Evolutionary conservation across 139 green algal species (phyloP).

Genomic region (Gonium pectorale): DNA sequence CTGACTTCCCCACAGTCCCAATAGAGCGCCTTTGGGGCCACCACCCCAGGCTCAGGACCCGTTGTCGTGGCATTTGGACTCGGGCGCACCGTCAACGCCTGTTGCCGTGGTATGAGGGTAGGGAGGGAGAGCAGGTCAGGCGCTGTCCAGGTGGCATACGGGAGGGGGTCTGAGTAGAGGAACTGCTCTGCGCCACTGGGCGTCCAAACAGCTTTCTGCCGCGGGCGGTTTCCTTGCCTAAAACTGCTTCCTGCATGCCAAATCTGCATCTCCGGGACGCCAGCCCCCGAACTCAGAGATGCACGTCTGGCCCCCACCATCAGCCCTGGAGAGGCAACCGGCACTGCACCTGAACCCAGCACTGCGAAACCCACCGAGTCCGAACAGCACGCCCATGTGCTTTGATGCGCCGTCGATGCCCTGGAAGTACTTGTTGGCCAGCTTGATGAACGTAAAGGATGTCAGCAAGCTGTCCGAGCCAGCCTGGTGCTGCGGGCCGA

Average conservation of each 20-base stretch:
- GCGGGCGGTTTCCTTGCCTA: too few species aligned
- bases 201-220: neutral
- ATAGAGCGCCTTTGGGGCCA: too few species aligned
- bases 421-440: slow-evolving; percentile 86
- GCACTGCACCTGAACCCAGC: neutral
- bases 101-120: neutral
- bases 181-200: neutral
- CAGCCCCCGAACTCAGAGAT: neutral
- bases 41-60: slow-evolving; percentile 27
- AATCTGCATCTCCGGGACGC: neutral
- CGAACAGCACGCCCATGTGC: slow-evolving; percentile 94
- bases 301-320: neutral
- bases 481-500: slow-evolving; percentile 94
- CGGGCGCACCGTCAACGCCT: slow-evolving; percentile 14
- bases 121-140: neutral
- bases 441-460: slow-evolving; percentile 92
- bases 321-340: neutral
- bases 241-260: neutral
- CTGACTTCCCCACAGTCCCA: too few species aligned
- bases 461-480: slow-evolving; percentile 90
- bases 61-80: slow-evolving; percentile 36
- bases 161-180: neutral
- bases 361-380: too few species aligned
- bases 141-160: neutral
- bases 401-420: slow-evolving; percentile 74